Evolutionary conservation across 352 stramenopile species (phyloP).

Genomic region (Globisporangium nagaii): DNA sequence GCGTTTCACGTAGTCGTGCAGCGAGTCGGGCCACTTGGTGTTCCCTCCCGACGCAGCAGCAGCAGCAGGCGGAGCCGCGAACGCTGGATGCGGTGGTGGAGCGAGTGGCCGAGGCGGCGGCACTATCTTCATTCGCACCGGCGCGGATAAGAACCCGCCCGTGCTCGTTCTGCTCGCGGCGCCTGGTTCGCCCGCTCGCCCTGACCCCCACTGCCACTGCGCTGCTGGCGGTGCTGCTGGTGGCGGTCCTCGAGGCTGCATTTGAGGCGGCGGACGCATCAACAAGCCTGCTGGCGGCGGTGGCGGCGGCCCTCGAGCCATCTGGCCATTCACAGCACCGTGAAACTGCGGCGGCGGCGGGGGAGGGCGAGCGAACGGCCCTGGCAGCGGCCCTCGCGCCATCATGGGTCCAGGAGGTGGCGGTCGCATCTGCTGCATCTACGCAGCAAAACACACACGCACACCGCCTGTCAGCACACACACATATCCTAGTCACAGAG

Average conservation of each 20-base stretch:
- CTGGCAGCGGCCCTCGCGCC: conserved; percentile 7
- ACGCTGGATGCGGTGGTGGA: conserved; percentile 9
- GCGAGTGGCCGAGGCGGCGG: conserved; percentile 11
- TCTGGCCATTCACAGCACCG: neutral
- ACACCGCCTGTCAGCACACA: neutral
- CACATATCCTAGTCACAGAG: neutral
- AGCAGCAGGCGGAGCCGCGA: conserved; percentile 6
- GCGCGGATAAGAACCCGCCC: conserved; percentile 19
- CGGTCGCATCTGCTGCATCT: conserved; percentile 21
- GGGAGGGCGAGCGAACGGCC: conserved; percentile 8
- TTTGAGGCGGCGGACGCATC: conserved; percentile 9
- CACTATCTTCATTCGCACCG: conserved; percentile 42
- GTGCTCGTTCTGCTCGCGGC: conserved; percentile 7
- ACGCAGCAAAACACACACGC: neutral
- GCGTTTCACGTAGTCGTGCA: conserved; percentile 85
- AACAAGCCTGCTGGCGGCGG: conserved; percentile 9
- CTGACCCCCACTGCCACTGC: conserved; percentile 73
- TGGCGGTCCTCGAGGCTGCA: neutral
- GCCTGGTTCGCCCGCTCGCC: conserved; percentile 4
- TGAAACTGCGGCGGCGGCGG: conserved; percentile 8
- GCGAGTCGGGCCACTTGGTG: conserved; percentile 75
- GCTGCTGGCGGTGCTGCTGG: conserved; percentile 7
- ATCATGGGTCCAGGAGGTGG: conserved; percentile 23
- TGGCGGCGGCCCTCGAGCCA: conserved; percentile 5
- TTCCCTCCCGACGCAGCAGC: conserved; percentile 19